Evolutionary conservation across 495 filamentous ascomycete genomes (phyloP).

Genomic region (Talaromyces borbonicus): DNA sequence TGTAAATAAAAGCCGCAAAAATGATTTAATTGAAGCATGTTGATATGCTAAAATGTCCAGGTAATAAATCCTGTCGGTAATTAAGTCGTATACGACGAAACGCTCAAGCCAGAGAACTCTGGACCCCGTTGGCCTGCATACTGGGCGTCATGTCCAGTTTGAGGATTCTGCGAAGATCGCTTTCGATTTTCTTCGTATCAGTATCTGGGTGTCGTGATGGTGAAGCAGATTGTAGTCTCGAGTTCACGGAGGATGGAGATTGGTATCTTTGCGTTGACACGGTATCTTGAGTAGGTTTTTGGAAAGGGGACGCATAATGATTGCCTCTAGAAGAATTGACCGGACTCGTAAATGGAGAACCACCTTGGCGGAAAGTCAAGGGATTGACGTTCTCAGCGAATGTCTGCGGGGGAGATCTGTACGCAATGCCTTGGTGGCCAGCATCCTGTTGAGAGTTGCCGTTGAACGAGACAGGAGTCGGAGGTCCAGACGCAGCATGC

Average conservation of each 20-base stretch:
- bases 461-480: conserved; percentile 14
- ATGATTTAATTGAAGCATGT: too few species aligned
- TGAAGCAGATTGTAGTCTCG: conserved; percentile 10
- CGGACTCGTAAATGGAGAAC: neutral
- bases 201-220: conserved; percentile 10
- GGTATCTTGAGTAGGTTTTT: neutral
- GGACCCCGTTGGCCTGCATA: conserved; percentile 23
- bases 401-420: conserved; percentile 1
- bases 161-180: conserved; percentile 44
- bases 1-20: too few species aligned
- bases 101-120: conserved; percentile 31
- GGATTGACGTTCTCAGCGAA: neutral
- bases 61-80: too few species aligned
- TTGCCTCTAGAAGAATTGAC: neutral
- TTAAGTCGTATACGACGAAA: too few species aligned
- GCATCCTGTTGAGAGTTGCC: neutral
- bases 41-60: too few species aligned
- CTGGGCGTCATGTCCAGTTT: conserved; percentile 32
- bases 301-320: neutral
- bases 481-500: conserved; percentile 29
- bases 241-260: neutral
- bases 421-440: neutral
- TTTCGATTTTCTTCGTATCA: conserved; percentile 41
- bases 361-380: conserved; percentile 1
- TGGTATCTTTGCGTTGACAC: neutral